Evolutionary conservation across 2,329 filamentous ascomycete genomes (phyloP), one percentile per base, ranked within the genome.

Genomic region (Colletotrichum liaoningense): DNA sequence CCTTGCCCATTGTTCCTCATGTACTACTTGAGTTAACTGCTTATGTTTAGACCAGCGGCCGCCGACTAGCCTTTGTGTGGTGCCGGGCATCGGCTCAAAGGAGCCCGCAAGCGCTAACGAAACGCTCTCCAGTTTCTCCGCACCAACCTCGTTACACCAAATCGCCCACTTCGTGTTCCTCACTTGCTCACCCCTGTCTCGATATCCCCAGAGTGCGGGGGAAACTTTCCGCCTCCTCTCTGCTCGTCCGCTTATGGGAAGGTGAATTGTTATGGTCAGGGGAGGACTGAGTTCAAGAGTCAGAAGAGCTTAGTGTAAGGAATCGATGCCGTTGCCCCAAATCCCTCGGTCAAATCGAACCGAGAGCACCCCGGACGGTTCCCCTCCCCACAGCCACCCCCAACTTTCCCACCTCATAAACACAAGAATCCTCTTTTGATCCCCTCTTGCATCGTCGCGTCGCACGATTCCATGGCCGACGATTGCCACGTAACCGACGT

Each of bases 401-500:
- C 70, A 49, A 38, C 46, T 49, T 56, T 55, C 42, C 24, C 67
- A 64, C 42, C 49, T 70, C 60, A 73, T 62, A 62, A 62, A 28
- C 56, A 63, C 52, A 33, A 49, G 65, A 60, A 60, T 35, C 65
- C 57, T 73, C 60, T 57, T 16, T 59, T 49, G 46, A 22, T 49
- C 33, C 42, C 60, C 63, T 58, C 60, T 54, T 67, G 71, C 62
- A 67, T 69, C 71, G 71, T 73, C 66, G 38, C 52, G 52, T 62
- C 75, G 75, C 75, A 55, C 57, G 57, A 77, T 68, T 74, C 35
- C 9, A 42, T 58, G 75, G 69, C 75, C 75, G 76, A 65, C 49
- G 57, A 70, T 75, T 76, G 28, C 46, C 54, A 70, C 74, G 74
- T 60, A 26, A 63, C 71, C 73, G 68, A 72, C 24, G 28, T 30